phyloP scores from a whole-genome alignment of 1,284 basidiomycete species.

The Malassezia arunalokei region DNA sequence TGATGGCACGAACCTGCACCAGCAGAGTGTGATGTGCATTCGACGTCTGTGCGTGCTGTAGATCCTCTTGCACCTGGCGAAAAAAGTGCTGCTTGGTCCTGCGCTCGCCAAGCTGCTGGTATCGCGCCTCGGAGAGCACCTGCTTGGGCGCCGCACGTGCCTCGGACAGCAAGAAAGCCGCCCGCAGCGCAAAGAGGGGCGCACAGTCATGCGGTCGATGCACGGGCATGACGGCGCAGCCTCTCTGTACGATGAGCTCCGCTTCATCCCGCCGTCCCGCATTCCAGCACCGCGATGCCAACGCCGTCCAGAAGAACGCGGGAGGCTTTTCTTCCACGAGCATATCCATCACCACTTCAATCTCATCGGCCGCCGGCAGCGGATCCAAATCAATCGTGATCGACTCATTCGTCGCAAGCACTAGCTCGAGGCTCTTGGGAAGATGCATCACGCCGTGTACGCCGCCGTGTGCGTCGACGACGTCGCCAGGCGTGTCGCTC shows the following conservation, averaged over 20 bases:
- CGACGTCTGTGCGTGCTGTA: conserved; percentile 22
- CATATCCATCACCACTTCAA: conserved; percentile 33
- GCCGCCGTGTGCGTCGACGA: neutral
- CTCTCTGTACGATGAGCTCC: conserved; percentile 21
- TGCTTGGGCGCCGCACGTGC: conserved; percentile 33
- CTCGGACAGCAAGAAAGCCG: conserved; percentile 23
- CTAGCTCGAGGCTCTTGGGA: conserved; percentile 28
- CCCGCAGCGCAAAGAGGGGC: conserved; percentile 27
- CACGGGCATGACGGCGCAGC: conserved; percentile 23
- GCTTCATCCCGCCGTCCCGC: conserved; percentile 26
- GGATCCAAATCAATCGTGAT: conserved; percentile 34
- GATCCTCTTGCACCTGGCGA: conserved; percentile 15
- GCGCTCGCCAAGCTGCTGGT: conserved; percentile 24
- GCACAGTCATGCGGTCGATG: conserved; percentile 25
- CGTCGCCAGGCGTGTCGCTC: too few species aligned
- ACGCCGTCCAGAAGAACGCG: conserved; percentile 31
- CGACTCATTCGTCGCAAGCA: conserved; percentile 32
- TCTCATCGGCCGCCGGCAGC: conserved; percentile 29
- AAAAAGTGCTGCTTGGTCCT: conserved; percentile 25
- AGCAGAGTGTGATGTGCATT: conserved; percentile 16
- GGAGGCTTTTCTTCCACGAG: conserved; percentile 30
- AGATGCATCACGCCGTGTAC: neutral
- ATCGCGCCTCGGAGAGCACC: conserved; percentile 31
- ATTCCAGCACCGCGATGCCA: conserved; percentile 29
- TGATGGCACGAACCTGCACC: conserved; percentile 24